Conservation (phyloP, 1,284 basidiomycete genomes). For the Melampsora americana region DNA sequence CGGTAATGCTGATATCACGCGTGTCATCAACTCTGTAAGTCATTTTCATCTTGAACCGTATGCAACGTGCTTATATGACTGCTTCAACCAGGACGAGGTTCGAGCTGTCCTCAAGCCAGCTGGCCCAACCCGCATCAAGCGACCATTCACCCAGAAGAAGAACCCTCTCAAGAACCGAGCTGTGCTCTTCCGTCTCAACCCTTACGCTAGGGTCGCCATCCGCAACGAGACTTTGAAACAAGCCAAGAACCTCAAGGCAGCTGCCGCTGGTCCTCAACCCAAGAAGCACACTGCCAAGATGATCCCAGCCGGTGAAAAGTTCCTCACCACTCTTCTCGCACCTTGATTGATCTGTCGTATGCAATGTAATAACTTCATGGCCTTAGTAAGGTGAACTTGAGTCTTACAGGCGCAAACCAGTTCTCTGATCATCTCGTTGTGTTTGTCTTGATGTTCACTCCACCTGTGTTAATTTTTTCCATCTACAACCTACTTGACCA, state of each 20-base stretch:
- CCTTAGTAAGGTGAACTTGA: too few species aligned
- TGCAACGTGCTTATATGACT: neutral
- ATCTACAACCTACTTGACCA: too few species aligned
- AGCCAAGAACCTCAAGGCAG: constrained; percentile 25
- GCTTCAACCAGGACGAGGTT: constrained; percentile 54
- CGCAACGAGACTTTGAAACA: constrained; percentile 26
- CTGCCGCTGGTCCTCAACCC: constrained; percentile 7
- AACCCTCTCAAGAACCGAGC: constrained; percentile 96
- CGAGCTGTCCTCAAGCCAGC: constrained; percentile 77
- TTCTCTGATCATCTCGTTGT: too few species aligned
- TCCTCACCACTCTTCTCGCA: constrained; percentile 31
- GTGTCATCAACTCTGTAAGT: constrained; percentile 75
- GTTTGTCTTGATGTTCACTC: too few species aligned
- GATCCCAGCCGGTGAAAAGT: constrained; percentile 38
- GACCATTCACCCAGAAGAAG: constrained; percentile 99
- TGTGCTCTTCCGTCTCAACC: constrained; percentile 97
- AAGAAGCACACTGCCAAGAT: constrained; percentile 38
- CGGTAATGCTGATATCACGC: constrained; percentile 91
- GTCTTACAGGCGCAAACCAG: too few species aligned
- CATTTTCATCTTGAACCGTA: constrained; percentile 12
- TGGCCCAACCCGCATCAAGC: constrained; percentile 73
- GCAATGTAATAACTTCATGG: too few species aligned
- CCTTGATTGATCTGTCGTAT: constrained; percentile 12
- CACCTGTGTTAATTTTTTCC: too few species aligned
- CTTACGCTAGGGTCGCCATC: constrained; percentile 72